A percentile compares a stretch with the other conserved stretches of the same genome.
Evolutionary conservation across 2,329 filamentous ascomycete species (phyloP).

Genomic region (Pseudogymnoascus sp.): DNA sequence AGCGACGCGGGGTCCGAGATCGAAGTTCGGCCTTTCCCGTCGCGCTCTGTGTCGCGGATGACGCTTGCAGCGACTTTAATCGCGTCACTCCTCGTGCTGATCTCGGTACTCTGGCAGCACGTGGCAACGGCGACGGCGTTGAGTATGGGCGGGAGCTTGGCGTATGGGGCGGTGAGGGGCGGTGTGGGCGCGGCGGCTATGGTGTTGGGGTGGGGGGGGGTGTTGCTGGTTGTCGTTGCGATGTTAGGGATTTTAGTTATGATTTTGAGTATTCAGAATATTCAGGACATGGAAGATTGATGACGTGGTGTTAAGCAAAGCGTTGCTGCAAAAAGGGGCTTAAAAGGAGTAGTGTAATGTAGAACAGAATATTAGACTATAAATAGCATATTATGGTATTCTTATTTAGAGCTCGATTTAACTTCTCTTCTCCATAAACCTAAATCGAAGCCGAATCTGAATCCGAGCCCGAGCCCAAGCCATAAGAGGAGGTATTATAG

Average conservation of each 20-base stretch:
- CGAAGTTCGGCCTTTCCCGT: constrained; percentile 90
- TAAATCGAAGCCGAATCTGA: too few relatives aligned
- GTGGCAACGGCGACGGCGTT: constrained; percentile 93
- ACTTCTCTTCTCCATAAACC: too few relatives aligned
- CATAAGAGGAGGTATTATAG: neutral
- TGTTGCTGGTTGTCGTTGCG: constrained; percentile 84
- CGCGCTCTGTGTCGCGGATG: constrained; percentile 81
- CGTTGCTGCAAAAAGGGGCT: neutral
- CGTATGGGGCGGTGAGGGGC: constrained; percentile 76
- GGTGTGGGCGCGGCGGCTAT: constrained; percentile 92
- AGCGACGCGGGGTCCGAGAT: constrained; percentile 69
- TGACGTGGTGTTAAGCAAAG: neutral
- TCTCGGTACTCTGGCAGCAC: constrained; percentile 80
- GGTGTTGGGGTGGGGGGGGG: constrained; percentile 96
- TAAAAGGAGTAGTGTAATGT: neutral
- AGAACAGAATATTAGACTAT: neutral
- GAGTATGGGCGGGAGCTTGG: constrained; percentile 85
- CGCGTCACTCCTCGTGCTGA: constrained; percentile 58
- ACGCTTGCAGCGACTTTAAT: constrained; percentile 87
- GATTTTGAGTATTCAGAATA: constrained; percentile 83
- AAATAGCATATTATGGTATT: neutral
- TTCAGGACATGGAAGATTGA: constrained; percentile 36
- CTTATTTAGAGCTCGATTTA: neutral
- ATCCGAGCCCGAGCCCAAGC: neutral
- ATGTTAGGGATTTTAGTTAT: constrained; percentile 91